A percentile compares a stretch with the other conserved stretches of the same genome.
These are phyloP conservation scores for Xylariaceae sp. DNA, from an alignment of 2,329 filamentous ascomycete genomes.

Conservation along the genomic window DNA sequence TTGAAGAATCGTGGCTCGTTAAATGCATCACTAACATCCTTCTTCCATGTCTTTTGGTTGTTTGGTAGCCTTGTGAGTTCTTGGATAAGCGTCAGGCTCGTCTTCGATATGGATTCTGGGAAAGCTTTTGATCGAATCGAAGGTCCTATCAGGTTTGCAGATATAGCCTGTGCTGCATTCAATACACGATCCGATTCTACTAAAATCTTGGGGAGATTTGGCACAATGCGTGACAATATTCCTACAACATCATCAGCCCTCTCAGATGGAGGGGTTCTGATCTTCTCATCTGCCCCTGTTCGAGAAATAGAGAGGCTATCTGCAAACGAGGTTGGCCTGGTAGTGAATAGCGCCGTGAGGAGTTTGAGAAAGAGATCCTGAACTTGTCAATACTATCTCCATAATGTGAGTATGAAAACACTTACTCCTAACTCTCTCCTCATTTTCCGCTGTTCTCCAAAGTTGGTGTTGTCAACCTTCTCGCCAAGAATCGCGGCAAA, in stretches of 20 bases:
- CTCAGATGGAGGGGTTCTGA: conserved; percentile 37
- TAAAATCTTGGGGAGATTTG: conserved; percentile 76
- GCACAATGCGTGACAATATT: conserved; percentile 74
- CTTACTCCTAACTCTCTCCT: conserved; percentile 80
- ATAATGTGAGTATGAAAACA: conserved; percentile 18
- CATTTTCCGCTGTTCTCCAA: conserved; percentile 92
- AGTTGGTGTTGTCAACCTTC: conserved; percentile 97
- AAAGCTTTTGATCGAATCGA: conserved; percentile 80
- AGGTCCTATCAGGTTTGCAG: conserved; percentile 76
- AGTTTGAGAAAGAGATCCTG: conserved; percentile 86
- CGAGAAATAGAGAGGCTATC: conserved; percentile 44
- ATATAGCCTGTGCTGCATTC: conserved; percentile 74
- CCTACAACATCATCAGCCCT: conserved; percentile 72
- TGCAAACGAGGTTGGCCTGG: conserved; percentile 70
- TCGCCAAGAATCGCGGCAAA: conserved; percentile 87
- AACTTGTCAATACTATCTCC: conserved; percentile 25
- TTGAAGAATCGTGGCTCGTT: conserved; percentile 84
- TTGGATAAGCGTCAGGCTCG: conserved; percentile 67
- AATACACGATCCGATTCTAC: conserved; percentile 81
- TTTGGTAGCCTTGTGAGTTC: conserved; percentile 74
- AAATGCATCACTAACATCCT: conserved; percentile 87
- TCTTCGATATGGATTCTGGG: conserved; percentile 75
- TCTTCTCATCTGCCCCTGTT: conserved; percentile 36
- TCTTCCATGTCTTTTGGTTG: conserved; percentile 87
- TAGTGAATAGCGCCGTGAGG: conserved; percentile 90